Percentiles rank a stretch among this genome's conserved stretches.
These are phyloP conservation scores for Aureobasidium sp. DNA, from an alignment of 2,329 filamentous ascomycete species.

Conservation along the genomic window DNA sequence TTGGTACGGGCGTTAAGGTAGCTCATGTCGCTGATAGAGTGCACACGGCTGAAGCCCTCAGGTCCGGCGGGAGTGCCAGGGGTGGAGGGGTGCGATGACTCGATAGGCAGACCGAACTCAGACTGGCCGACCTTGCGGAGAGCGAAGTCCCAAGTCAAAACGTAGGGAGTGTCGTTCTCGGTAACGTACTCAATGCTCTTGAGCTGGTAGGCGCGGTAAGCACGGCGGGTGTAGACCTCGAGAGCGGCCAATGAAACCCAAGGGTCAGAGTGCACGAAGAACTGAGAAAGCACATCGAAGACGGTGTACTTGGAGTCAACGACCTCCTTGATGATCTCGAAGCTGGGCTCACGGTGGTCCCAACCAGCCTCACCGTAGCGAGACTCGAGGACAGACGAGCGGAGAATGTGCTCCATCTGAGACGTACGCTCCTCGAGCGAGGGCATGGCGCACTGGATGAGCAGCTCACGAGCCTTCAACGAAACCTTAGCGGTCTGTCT, in stretches of 20 bases:
- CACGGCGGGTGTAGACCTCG: conserved; percentile 92
- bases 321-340: conserved; percentile 91
- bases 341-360: conserved; percentile 88
- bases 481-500: conserved; percentile 88
- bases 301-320: conserved; percentile 98
- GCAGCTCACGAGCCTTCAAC: conserved; percentile 90
- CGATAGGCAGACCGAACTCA: conserved; percentile 76
- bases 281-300: conserved; percentile 88
- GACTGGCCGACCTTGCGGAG: conserved; percentile 88
- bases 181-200: conserved; percentile 84
- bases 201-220: conserved; percentile 91
- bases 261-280: conserved; percentile 89
- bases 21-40: conserved; percentile 95
- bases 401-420: conserved; percentile 98
- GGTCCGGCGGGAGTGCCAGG: conserved; percentile 57
- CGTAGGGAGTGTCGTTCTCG: conserved; percentile 66
- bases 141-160: conserved; percentile 91
- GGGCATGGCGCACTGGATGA: conserved; percentile 94
- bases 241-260: conserved; percentile 92
- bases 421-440: conserved; percentile 89
- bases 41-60: conserved; percentile 69
- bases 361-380: conserved; percentile 94
- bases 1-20: conserved; percentile 69
- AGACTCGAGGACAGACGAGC: conserved; percentile 93
- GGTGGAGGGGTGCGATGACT: conserved; percentile 70